Evolutionary conservation across 1,139 yeast genomes (phyloP).

Genomic region (Pichia sp.): DNA sequence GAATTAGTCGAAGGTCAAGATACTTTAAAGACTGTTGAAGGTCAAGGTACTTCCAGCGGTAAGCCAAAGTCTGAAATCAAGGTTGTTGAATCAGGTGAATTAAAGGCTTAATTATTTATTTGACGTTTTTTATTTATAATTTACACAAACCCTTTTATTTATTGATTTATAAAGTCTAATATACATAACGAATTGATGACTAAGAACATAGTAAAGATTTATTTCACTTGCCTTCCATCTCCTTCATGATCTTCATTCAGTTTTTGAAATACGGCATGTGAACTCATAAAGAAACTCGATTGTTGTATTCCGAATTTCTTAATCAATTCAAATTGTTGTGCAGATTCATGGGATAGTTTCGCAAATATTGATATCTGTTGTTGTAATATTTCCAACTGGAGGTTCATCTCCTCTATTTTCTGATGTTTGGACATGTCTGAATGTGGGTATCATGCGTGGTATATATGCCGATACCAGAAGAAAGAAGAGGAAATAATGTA

Average conservation of each 20-base stretch:
- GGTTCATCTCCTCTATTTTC: conserved; percentile 20
- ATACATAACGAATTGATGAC: neutral
- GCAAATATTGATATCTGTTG: conserved; percentile 22
- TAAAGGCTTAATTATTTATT: conserved; percentile 37
- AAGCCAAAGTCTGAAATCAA: conserved; percentile 73
- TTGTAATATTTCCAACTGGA: conserved; percentile 24
- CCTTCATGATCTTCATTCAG: conserved; percentile 27
- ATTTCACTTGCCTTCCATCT: neutral
- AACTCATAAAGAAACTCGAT: conserved; percentile 29
- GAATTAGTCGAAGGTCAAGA: conserved; percentile 92
- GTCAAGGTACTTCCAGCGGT: conserved; percentile 83
- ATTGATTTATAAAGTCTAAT: neutral
- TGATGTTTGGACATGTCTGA: conserved; percentile 1
- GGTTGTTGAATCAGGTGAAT: conserved; percentile 86
- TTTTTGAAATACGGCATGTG: conserved; percentile 30
- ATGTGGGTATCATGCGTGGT: no score
- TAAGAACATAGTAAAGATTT: no score
- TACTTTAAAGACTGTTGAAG: conserved; percentile 88
- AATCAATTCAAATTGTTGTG: conserved; percentile 27
- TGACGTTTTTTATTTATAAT: neutral
- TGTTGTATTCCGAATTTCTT: conserved; percentile 28
- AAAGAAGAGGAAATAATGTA: no score
- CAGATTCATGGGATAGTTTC: conserved; percentile 21
- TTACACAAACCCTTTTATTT: conserved; percentile 3
- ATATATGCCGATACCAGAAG: no score